These are phyloP conservation scores for Porcisia hertigi DNA, from an alignment of 208 protist species.

Conservation along the genomic window DNA sequence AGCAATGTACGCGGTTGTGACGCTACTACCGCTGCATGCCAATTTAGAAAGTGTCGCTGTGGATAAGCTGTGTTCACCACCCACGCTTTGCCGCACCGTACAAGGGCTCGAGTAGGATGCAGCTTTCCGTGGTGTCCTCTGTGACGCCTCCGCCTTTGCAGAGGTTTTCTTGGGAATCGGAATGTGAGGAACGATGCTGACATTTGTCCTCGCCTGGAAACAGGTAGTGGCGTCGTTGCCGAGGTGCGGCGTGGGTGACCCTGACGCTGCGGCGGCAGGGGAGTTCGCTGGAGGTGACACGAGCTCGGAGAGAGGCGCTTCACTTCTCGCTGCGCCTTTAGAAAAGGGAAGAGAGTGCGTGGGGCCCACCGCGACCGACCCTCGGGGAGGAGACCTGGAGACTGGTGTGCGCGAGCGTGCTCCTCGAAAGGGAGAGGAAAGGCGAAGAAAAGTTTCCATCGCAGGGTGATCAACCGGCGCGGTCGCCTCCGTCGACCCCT, in stretches of 20 bases:
- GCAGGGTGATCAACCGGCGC: background rate
- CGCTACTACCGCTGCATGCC: constrained; percentile 1
- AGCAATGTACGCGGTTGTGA: constrained; percentile 1
- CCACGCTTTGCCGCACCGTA: no score
- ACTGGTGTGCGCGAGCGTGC: background rate
- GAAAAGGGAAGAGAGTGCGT: background rate
- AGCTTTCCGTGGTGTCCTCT: no score
- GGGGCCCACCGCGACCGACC: background rate
- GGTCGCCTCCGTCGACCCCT: background rate
- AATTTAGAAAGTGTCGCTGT: background rate
- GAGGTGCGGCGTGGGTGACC: background rate
- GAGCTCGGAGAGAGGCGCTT: background rate
- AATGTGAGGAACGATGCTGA: background rate
- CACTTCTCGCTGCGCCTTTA: background rate
- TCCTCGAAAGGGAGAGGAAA: constrained; percentile 1
- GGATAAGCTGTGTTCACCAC: background rate
- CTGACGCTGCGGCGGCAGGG: background rate
- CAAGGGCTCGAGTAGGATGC: background rate
- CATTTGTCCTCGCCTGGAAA: background rate
- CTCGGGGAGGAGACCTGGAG: background rate
- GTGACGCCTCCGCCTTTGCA: background rate
- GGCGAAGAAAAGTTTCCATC: background rate
- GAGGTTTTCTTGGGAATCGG: background rate
- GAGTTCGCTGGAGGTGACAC: background rate
- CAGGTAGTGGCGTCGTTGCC: background rate